phyloP scores from a whole-genome alignment of 2,329 filamentous ascomycete species.

The Aureobasidium leucospermi region DNA sequence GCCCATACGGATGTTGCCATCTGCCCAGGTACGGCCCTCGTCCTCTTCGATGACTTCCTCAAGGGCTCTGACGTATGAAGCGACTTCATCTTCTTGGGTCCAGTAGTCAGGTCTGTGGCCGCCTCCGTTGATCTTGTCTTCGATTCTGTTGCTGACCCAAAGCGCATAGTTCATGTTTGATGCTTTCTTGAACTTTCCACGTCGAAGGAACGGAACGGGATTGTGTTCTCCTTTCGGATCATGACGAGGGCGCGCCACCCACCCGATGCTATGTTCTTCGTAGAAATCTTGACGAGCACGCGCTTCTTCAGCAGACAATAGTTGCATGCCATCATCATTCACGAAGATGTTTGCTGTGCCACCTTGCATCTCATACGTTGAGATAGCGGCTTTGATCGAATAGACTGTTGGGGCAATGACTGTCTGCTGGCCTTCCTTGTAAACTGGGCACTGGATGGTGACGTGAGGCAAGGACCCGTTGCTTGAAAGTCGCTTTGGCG shows the following conservation, averaged over 20 bases:
- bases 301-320: constrained; percentile 43
- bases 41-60: constrained; percentile 58
- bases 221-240: constrained; percentile 46
- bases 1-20: constrained; percentile 77
- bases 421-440: constrained; percentile 34
- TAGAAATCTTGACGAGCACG: constrained; percentile 41
- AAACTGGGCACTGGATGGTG: constrained; percentile 45
- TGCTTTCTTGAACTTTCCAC: constrained; percentile 65
- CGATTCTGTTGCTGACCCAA: constrained; percentile 56
- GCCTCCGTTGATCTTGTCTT: constrained; percentile 53
- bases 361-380: constrained; percentile 48
- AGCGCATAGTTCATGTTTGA: constrained; percentile 68
- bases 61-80: constrained; percentile 57
- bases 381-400: constrained; percentile 38
- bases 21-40: constrained; percentile 67
- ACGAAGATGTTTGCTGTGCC: constrained; percentile 61
- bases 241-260: constrained; percentile 42
- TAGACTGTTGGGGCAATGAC: constrained; percentile 31
- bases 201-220: constrained; percentile 41
- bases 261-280: constrained; percentile 44
- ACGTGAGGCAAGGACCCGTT: constrained; percentile 38
- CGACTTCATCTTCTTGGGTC: constrained; percentile 61
- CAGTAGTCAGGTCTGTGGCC: constrained; percentile 54
- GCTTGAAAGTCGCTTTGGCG: constrained; percentile 31
- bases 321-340: constrained; percentile 62